phyloP scores from a whole-genome alignment of 1,139 yeast species.

The Yamadazyma diospyri region DNA sequence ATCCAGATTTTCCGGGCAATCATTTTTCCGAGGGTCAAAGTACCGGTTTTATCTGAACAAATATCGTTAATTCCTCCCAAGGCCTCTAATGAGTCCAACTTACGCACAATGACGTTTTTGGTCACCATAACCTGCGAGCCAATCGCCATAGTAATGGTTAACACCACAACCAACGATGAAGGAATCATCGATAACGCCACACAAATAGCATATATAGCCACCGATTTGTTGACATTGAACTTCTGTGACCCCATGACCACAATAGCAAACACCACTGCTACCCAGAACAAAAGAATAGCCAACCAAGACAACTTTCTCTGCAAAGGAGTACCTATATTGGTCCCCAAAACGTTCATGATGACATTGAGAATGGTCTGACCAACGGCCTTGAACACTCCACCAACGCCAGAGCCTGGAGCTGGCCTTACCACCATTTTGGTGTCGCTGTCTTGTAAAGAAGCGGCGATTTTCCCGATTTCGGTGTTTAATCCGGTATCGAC shows the following conservation, averaged over 20 bases:
- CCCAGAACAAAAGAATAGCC: slow-evolving; percentile 36
- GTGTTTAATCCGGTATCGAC: slow-evolving; percentile 45
- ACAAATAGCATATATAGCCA: slow-evolving; percentile 39
- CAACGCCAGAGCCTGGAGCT: slow-evolving; percentile 25
- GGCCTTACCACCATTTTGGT: slow-evolving; percentile 11
- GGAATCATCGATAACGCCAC: slow-evolving; percentile 55
- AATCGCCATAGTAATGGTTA: slow-evolving; percentile 48
- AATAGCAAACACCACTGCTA: slow-evolving; percentile 36
- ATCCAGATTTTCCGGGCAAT: slow-evolving; percentile 36
- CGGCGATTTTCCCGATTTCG: slow-evolving; percentile 49
- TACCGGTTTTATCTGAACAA: slow-evolving; percentile 55
- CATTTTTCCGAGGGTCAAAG: slow-evolving; percentile 51
- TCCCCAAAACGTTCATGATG: slow-evolving; percentile 7
- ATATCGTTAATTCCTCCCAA: slow-evolving; percentile 49
- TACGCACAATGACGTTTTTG: slow-evolving; percentile 44
- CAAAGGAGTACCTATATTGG: slow-evolving; percentile 10
- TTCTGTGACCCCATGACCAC: slow-evolving; percentile 37
- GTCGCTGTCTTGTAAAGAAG: slow-evolving; percentile 12
- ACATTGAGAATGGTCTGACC: slow-evolving; percentile 24
- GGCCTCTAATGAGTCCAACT: slow-evolving; percentile 45
- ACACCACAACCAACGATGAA: slow-evolving; percentile 52
- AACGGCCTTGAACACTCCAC: slow-evolving; percentile 33
- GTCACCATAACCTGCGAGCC: slow-evolving; percentile 48
- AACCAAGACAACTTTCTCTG: slow-evolving; percentile 27
- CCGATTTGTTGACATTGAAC: slow-evolving; percentile 37